These are phyloP conservation scores for Talaromyces sp. DNA, from an alignment of 2,329 filamentous ascomycete species.

Conservation along the genomic window DNA sequence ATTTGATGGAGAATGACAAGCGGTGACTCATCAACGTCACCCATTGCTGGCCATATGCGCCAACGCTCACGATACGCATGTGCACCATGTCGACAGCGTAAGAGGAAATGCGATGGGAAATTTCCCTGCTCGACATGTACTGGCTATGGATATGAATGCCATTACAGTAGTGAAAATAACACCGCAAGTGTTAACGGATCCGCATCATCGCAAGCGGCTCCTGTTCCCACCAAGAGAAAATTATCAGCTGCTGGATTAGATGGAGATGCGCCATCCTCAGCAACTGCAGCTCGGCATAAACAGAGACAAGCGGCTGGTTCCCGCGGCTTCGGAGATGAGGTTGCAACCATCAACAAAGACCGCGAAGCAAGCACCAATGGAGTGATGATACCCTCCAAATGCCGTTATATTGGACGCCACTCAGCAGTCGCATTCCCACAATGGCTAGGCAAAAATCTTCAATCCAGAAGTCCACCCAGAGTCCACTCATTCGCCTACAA, in stretches of 20 bases:
- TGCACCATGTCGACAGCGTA: constrained; percentile 22
- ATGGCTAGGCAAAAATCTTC: constrained; percentile 33
- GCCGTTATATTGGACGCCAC: constrained; percentile 32
- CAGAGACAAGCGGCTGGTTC: background rate
- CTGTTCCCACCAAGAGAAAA: constrained; percentile 5
- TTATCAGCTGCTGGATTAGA: constrained; percentile 13
- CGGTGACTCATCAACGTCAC: constrained; percentile 5
- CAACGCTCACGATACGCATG: constrained; percentile 22
- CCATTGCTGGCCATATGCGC: constrained; percentile 18
- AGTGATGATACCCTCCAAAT: constrained; percentile 32
- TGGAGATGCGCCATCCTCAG: background rate
- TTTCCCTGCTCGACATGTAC: constrained; percentile 22
- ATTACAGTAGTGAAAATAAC: constrained; percentile 9
- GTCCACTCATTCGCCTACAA: constrained; percentile 42
- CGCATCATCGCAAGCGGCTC: background rate
- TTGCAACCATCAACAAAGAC: constrained; percentile 4
- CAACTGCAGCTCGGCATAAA: background rate
- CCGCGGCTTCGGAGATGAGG: constrained; percentile 8
- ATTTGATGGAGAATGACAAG: constrained; percentile 7
- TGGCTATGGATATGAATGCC: constrained; percentile 23
- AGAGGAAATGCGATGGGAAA: constrained; percentile 22
- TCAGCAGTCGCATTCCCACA: constrained; percentile 37
- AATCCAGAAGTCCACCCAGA: constrained; percentile 34
- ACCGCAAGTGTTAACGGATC: background rate
- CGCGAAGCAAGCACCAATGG: constrained; percentile 21